Evolutionary conservation across 345 rosid species (phyloP), one percentile per base, ranked within the genome.

Genomic region (Hevea brasiliensis): DNA sequence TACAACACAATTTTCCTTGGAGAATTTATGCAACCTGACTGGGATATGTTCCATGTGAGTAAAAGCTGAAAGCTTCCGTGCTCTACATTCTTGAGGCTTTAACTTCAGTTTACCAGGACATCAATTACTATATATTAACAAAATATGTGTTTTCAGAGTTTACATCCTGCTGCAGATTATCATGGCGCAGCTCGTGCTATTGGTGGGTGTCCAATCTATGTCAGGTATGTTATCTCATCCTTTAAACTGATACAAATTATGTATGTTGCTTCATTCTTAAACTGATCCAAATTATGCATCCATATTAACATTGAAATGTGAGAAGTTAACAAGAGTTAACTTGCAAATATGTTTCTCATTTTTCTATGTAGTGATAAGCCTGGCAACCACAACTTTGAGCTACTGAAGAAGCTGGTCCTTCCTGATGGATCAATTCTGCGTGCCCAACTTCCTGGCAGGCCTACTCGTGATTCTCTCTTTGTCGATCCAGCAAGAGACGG

Each of bases 41-140:
- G 99, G 99, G 99, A 95, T 82, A 95, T 95, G 99, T 95, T 95
- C 82, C 99, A 95, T 71, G 98, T 92, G 84, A 85, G 98, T 85
- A n/a, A 76, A 77, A 32, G 37, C 37, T 1, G 37, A 32, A 37
- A 41, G 32, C 17, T 45, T 29, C 54, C 26, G 54, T 56, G 47
- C 0, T 55, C 2, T 41, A 21, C 20, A 14, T 37, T 61, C 20
- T 13, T 53, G 63, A 11, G 54, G 40, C 41, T 41, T 40, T 26
- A 17, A 14, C 2, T 48, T 23, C 41, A 55, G 37, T 32, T 27
- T 40, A 3, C 6, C 21, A 4, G 27, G 8, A 29, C 37, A 40
- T 32, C 3, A 23, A 9, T 20, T 48, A 71, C 35, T 13, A 24
- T 21, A 11, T 47, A 9, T 6, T 26, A 59, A n/a, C 23, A 17